phyloP scores from a whole-genome alignment of 2,329 filamentous ascomycete species.

The Macroventuria anomochaeta region DNA sequence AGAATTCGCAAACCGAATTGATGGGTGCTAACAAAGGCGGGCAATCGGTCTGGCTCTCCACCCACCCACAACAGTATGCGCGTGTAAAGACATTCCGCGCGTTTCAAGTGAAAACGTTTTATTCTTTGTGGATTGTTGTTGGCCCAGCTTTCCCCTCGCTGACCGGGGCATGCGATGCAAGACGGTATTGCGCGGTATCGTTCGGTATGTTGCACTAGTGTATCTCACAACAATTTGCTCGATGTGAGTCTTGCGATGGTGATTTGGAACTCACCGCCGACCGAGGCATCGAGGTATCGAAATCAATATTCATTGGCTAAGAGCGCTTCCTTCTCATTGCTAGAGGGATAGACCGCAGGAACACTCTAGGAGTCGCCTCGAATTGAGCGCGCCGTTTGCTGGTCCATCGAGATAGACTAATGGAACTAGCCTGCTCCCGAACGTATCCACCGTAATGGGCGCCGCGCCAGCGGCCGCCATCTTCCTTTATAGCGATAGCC shows the following conservation, averaged over 20 bases:
- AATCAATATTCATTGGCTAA: background rate
- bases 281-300: constrained; percentile 5
- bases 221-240: background rate
- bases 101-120: background rate
- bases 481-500: constrained; percentile 6
- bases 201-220: background rate
- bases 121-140: background rate
- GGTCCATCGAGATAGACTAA: background rate
- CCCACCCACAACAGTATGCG: background rate
- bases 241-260: background rate
- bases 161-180: background rate
- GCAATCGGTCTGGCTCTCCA: background rate
- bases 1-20: constrained; percentile 1
- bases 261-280: background rate
- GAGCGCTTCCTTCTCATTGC: background rate
- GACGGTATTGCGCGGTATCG: background rate
- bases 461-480: background rate
- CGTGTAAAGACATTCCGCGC: background rate
- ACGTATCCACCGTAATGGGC: background rate
- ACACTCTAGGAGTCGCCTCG: background rate
- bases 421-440: background rate
- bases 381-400: background rate
- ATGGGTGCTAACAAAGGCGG: background rate
- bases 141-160: background rate
- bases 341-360: background rate